Evolutionary conservation across 129 eudicot species (phyloP), one percentile per base, ranked within the genome.

Genomic region (Flaveria brownii): DNA sequence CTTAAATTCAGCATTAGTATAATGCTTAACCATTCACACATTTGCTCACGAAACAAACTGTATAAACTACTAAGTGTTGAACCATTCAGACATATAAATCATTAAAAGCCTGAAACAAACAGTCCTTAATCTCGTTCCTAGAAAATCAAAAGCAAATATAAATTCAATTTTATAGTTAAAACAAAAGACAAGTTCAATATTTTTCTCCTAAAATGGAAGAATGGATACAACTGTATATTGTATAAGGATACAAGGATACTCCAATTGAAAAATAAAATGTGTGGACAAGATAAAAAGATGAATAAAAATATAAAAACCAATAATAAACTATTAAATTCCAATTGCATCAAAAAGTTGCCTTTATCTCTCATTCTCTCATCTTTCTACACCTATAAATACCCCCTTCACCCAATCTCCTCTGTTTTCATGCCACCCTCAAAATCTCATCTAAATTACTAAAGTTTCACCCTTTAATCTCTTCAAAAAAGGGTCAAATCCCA

Each of bases 311-410:
- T 1, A 13, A 74, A 78, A 54, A n/a, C 2, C 3, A 49, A 49
- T 49, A 49, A 54, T 1, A 5, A 54, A 36, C 8, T 36, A 36
- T 36, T 36, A 36, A 54, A 71, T 78, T 82, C 85, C 55, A 81
- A 72, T 82, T 81, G 89, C 74, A 81, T 47, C 22, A 66, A 84
- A 83, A 70, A 59, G 71, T 69, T 49, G 68, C 75, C 77, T 55
- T 26, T 50, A 12, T 33, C 54, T 67, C 78, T 49, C 60, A 26
- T 50, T 51, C 8, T 16, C 59, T 52, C 6, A 49, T 20, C 72
- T 69, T 83, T 86, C 75, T 75, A 70, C 80, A 66, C 71, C 87
- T 90, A 90, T 90, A 90, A 84, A 90, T 84, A 70, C 81, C 49
- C 77, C 87, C 85, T 85, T 73, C 41, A 33, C 51, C 81, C 87